Base-by-base conservation (phyloP, 2,329 filamentous ascomycete genomes). In the Colletotrichum costaricense region DNA sequence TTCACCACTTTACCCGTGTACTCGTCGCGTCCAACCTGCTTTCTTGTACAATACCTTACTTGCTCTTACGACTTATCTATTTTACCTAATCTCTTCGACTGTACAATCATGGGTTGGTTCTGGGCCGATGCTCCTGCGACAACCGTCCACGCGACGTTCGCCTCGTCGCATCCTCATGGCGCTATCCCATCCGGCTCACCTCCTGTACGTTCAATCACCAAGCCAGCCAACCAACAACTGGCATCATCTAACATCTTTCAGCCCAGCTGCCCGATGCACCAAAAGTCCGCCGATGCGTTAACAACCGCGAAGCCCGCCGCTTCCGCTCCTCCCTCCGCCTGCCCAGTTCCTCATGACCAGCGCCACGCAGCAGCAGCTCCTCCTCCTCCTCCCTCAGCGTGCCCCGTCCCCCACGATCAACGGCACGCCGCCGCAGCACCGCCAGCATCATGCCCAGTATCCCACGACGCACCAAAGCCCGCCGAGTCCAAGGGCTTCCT, bases 191-290 rank as follows among this genome's bases (percentile, higher is more conserved):
- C 74, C 64, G 64, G 66, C 73, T 76, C 82, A 56, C 85, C 85
- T 78, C 85, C 84, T 56, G 85, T 86, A 82, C 76, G 85, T 76
- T 56, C 3, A n/a, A 22, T 5, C 28, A 19, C n/a, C 42, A 3
- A n/a, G 57, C 54, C 16, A n/a, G 57, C 54, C 16, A 4, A 3
- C 24, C 22, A 22, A 60, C 19, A 1, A 58, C 26, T n/a, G 9
- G 16, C 28, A 6, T 30, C 65, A 33, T 54, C 78, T 81, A 73
- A 81, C 77, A 71, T 24, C 73, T 16, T 14, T 16, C 73, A 91
- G 89, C 81, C 85, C 67, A 84, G 83, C 76, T 91, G 89, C 73
- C 89, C 89, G 3, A 90, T 91, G 88, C 88, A 90, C 81, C 85
- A 88, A 74, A 85, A 86, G 78, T 86, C 85, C 2, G 81, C 86